Base-by-base conservation (phyloP, 768 basidiomycete species). In the Macrolepiota fuliginosa region DNA sequence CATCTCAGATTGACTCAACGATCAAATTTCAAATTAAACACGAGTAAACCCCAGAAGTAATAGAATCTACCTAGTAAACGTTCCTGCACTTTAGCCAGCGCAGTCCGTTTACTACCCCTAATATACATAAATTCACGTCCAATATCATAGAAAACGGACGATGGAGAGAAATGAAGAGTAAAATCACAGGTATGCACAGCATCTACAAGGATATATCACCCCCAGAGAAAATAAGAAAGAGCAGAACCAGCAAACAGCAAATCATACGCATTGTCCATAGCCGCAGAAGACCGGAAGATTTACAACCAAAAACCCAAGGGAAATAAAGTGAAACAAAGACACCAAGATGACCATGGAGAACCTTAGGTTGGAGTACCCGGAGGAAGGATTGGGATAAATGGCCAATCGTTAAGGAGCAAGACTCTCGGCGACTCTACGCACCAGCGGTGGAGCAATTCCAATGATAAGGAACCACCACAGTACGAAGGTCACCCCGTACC, bases 401-500 rank as follows among this genome's bases (percentile, higher is more conserved):
- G 36, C 15, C 37, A 60, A 40, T 13, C 9, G 19, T 47, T 32
- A 60, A 22, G 40, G 45, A 19, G 49, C 27, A 54, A 52, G 36
- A 19, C 27, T 36, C 69, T 65, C 67, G 71, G 71, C 72, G 70
- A 69, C 71, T 68, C 66, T 62, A 45, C 60, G 60, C 36, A 59
- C 64, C 59, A 65, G 49, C 51, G 56, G 64, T n/a, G 62, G 66
- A 49, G 65, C 62, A 63, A 65, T 56, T 58, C 57, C 64, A 37
- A 58, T 62, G 37, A 61, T 55, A 55, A 65, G 58, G 60, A 66
- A 66, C 63, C 66, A 68, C 35, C 65, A 55, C 13, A 70, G 63
- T 37, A 70, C 66, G 55, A 70, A 67, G 65, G 71, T 63, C 69
- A 71, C 72, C 72, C 72, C 70, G 62, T 64, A 68, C 60, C 67